A percentile compares a stretch with the other conserved stretches of the same genome.
Evolutionary conservation across 2,329 filamentous ascomycete species (phyloP).

Genomic region (Esteya vermicola): DNA sequence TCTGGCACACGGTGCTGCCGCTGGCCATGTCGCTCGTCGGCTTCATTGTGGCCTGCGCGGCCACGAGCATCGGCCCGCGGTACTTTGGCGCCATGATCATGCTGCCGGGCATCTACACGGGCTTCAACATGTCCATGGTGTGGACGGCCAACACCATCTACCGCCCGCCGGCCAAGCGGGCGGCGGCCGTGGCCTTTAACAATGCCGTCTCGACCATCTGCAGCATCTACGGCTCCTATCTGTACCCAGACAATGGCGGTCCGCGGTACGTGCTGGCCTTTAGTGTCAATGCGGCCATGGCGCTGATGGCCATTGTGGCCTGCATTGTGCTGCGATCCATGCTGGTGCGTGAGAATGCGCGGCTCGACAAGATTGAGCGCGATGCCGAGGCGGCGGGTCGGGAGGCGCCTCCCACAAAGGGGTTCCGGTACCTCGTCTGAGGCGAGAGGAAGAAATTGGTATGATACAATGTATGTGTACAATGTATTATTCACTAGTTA

Average conservation of each 20-base stretch:
- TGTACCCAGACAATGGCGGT: slow-evolving; percentile 26
- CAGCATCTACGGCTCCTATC: slow-evolving; percentile 48
- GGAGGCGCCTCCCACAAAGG: not conserved
- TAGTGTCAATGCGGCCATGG: slow-evolving; percentile 52
- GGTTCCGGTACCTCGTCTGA: not conserved
- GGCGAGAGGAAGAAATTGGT: not conserved
- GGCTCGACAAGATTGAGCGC: not conserved
- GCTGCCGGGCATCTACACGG: slow-evolving; percentile 34
- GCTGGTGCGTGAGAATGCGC: slow-evolving; percentile 27
- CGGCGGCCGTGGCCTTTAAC: slow-evolving; percentile 56
- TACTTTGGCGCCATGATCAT: slow-evolving; percentile 64
- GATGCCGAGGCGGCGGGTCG: not conserved
- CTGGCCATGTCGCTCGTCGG: slow-evolving; percentile 45
- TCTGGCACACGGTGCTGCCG: slow-evolving; percentile 50
- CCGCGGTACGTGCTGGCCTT: slow-evolving; percentile 43
- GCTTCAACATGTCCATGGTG: slow-evolving; percentile 52
- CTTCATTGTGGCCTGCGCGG: slow-evolving; percentile 55
- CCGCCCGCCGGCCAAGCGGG: slow-evolving; percentile 59
- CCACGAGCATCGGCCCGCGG: slow-evolving; percentile 42
- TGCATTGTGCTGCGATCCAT: slow-evolving; percentile 49
- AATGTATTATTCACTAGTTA: too few relatives aligned
- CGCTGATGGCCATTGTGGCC: slow-evolving; percentile 46
- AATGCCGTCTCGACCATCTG: slow-evolving; percentile 58
- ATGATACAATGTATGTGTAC: too few relatives aligned
- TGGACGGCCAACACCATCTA: slow-evolving; percentile 70